These are phyloP conservation scores for Mortierella claussenii DNA, from an alignment of 192 early-diverging fungal genomes.

Conservation along the genomic window DNA sequence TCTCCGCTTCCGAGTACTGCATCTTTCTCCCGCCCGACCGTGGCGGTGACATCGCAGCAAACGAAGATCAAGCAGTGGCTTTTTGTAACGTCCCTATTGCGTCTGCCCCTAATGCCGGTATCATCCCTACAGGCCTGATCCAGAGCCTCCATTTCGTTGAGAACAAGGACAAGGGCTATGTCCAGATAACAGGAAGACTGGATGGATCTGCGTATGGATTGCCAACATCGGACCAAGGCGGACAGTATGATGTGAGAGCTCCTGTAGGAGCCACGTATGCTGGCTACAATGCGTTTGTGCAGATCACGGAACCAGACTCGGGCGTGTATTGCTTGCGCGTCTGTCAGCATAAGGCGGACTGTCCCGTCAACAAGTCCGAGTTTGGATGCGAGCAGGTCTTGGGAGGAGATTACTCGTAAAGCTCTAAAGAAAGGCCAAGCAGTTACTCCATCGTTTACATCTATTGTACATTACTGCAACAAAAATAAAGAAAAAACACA, in stretches of 20 bases:
- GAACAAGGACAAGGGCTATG: conserved; percentile 26
- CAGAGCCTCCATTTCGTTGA: conserved; percentile 52
- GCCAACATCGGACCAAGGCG: conserved; percentile 32
- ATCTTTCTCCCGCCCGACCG: conserved; percentile 44
- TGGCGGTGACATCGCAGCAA: conserved; percentile 36
- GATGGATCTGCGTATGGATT: conserved; percentile 38
- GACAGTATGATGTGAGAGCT: conserved; percentile 53
- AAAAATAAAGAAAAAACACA: no score
- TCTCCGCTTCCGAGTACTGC: conserved; percentile 12
- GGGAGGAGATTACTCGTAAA: conserved; percentile 14
- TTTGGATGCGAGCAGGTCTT: conserved; percentile 6
- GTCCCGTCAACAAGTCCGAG: conserved; percentile 4
- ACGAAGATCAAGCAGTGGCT: conserved; percentile 46
- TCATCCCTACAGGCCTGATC: conserved; percentile 47
- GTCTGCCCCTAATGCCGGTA: conserved; percentile 39
- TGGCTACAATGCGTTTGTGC: conserved; percentile 50
- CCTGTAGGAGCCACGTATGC: conserved; percentile 47
- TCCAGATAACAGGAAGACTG: conserved; percentile 53
- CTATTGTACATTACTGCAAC: no score
- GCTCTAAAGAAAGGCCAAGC: neutral
- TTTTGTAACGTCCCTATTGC: conserved; percentile 52
- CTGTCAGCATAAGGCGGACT: conserved; percentile 21
- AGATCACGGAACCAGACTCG: conserved; percentile 49
- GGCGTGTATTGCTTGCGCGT: conserved; percentile 52
- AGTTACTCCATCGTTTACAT: neutral